Conservation (phyloP, 345 rosid species). For the Eucalyptus marginata region DNA sequence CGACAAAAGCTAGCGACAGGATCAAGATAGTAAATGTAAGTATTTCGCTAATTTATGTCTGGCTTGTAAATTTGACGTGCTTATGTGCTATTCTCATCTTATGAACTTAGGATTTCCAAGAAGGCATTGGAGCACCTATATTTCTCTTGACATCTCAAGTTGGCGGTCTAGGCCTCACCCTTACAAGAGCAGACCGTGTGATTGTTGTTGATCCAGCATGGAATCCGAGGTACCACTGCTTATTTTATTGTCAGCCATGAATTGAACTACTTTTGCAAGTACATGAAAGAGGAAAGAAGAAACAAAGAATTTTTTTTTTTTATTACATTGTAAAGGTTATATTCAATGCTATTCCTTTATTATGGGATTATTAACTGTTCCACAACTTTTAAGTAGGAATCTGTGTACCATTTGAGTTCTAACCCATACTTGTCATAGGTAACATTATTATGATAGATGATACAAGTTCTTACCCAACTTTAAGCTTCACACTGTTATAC, state of each 20-base stretch:
- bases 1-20: constrained; percentile 81
- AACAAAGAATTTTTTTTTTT: neutral
- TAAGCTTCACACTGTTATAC: neutral
- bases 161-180: constrained; percentile 98
- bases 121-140: constrained; percentile 66
- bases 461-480: neutral
- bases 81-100: neutral
- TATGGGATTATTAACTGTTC: neutral
- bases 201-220: constrained; percentile 98
- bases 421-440: neutral
- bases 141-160: constrained; percentile 96
- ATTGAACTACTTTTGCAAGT: neutral
- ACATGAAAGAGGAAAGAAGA: neutral
- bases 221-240: constrained; percentile 73
- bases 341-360: neutral
- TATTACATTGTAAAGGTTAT: neutral
- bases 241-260: neutral
- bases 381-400: neutral
- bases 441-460: neutral
- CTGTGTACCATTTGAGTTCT: neutral
- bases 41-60: neutral
- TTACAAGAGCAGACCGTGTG: constrained; percentile 95
- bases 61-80: neutral
- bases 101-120: constrained; percentile 71
- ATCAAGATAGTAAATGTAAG: constrained; percentile 73